Evolutionary conservation across 352 stramenopile species (phyloP), one percentile per base, ranked within the genome.

Genomic region (Phytophthora colocasiae): DNA sequence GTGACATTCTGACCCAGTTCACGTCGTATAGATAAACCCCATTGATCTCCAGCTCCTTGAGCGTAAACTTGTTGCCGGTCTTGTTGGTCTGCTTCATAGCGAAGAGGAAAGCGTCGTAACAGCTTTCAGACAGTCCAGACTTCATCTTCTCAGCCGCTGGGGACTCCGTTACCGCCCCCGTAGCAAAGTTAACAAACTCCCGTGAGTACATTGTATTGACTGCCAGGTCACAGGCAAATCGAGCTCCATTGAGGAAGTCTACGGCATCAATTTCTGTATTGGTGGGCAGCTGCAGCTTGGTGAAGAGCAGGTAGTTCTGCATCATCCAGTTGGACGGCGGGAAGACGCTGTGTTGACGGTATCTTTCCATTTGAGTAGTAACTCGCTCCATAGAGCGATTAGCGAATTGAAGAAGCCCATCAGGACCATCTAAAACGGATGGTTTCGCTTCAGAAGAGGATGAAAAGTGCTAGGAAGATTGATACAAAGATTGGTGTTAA

Each of bases 181-280:
- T 71, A 17, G 79, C 72, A 29, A 77, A 85, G 38, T 83, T 81
- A 11, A 84, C 60, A 38, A 88, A 83, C 60, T 85, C 77, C 19
- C 39, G 71, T 63, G 70, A 84, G 68, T 88, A 85, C 75, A 88
- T 83, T 19, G 75, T 80, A 45, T 84, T 63, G 60, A 85, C 70
- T 2, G 67, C 75, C 22, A 82, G 38, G 46, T 88, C 79, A 41
- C 69, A 82, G 24, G 76, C 76, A 51, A 85, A 84, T 6, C 75
- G 63, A 15, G 79, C 79, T 27, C 79, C 79, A 8, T 85, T 67
- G 4, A 87, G 65, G 38, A 87, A 87, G 4, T 87, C 79, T 5
- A 80, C 58, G 9, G 73, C 69, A 43, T 87, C 76, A 44, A 87
- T 71, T 48, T 88, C 74, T 19, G 74, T 82, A 24, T 78, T 63